Percentiles rank a stretch among this genome's conserved stretches.
phyloP scores from a whole-genome alignment of 345 rosid species.

The Turnera subulata region DNA sequence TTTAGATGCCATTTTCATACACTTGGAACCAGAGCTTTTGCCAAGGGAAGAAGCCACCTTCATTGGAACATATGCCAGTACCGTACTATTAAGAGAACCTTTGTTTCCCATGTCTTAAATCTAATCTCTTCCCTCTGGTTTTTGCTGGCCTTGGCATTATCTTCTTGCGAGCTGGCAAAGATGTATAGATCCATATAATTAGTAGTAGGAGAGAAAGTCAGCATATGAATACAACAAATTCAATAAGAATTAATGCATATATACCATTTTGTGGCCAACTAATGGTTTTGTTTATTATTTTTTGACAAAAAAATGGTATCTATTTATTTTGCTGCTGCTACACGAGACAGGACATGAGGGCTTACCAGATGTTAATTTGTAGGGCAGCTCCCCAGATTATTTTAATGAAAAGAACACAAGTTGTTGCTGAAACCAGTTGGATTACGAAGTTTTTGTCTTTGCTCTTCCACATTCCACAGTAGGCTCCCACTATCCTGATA shows the following conservation, averaged over 20 bases:
- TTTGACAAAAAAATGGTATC: not conserved
- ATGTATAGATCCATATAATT: not conserved
- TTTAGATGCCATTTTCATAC: constrained; percentile 21
- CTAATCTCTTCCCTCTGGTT: constrained; percentile 11
- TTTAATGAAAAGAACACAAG: constrained; percentile 53
- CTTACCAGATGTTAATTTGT: constrained; percentile 35
- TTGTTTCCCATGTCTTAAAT: not conserved
- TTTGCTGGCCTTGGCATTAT: constrained; percentile 14
- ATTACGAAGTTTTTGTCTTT: constrained; percentile 41
- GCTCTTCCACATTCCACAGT: constrained; percentile 52
- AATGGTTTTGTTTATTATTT: not conserved
- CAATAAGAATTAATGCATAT: not conserved
- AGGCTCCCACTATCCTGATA: constrained; percentile 36
- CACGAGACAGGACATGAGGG: constrained; percentile 31
- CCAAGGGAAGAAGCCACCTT: not conserved
- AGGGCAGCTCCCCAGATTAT: constrained; percentile 29
- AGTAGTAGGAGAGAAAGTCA: not conserved
- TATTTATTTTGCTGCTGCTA: constrained; percentile 2
- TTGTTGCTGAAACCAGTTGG: constrained; percentile 45
- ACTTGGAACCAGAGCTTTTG: constrained; percentile 14
- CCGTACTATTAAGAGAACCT: constrained; percentile 1
- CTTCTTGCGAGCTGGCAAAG: constrained; percentile 27
- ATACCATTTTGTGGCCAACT: not conserved
- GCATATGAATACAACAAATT: not conserved
- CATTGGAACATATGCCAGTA: constrained; percentile 3